These are phyloP conservation scores for Groenewaldozyma tartarivorans DNA, from an alignment of 805 yeast genomes.

Conservation along the genomic window DNA sequence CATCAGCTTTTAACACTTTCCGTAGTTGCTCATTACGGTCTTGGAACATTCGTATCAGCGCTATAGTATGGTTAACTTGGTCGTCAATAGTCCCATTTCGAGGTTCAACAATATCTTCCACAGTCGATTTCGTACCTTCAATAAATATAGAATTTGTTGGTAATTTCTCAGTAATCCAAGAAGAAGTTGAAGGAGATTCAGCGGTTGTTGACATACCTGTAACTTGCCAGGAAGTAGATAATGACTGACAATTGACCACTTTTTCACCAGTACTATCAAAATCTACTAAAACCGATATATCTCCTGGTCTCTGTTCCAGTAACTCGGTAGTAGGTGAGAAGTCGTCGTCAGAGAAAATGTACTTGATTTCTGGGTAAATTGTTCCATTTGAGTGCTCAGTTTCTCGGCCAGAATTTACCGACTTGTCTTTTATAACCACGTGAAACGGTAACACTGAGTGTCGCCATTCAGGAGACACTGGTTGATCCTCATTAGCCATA, in stretches of 20 bases:
- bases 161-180: constrained; percentile 4
- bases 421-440: constrained; percentile 14
- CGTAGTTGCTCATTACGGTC: constrained; percentile 14
- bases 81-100: too few relatives aligned
- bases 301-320: constrained; percentile 22
- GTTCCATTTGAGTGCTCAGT: not conserved
- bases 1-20: too few relatives aligned
- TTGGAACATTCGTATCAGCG: constrained; percentile 9
- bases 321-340: constrained; percentile 27
- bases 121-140: constrained; percentile 4
- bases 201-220: constrained; percentile 17
- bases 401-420: not conserved
- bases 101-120: too few relatives aligned
- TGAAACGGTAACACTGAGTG: constrained; percentile 17
- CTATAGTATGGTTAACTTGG: constrained; percentile 1
- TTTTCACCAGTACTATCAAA: constrained; percentile 26
- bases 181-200: constrained; percentile 9
- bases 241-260: constrained; percentile 24
- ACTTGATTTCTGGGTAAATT: constrained; percentile 31
- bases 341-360: constrained; percentile 29
- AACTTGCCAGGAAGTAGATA: constrained; percentile 32
- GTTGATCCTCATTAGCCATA: too few relatives aligned
- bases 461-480: constrained; percentile 14
- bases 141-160: constrained; percentile 2
- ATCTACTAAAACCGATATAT: constrained; percentile 28